Conservation (phyloP, 192 early-diverging fungal genomes). For the Dispira simplex region DNA sequence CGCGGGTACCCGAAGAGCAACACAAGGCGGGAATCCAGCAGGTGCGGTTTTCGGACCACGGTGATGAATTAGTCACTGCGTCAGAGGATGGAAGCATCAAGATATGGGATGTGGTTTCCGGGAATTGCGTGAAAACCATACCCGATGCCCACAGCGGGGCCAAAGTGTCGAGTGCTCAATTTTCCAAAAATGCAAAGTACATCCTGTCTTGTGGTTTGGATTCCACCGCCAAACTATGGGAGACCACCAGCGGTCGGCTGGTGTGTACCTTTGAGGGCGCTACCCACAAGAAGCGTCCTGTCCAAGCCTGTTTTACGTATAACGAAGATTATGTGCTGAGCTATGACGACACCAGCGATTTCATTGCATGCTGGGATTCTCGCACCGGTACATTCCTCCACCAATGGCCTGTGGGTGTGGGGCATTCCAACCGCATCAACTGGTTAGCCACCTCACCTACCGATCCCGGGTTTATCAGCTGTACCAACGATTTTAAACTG, state of each 20-base stretch:
- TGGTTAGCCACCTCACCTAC: constrained; percentile 42
- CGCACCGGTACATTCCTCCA: constrained; percentile 38
- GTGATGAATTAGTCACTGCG: constrained; percentile 55
- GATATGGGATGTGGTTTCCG: constrained; percentile 70
- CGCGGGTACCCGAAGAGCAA: constrained; percentile 25
- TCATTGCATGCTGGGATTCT: constrained; percentile 56
- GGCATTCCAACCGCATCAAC: constrained; percentile 36
- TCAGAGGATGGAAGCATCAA: constrained; percentile 75
- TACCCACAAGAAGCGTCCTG: constrained; percentile 9
- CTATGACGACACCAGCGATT: constrained; percentile 44
- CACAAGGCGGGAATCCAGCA: constrained; percentile 28
- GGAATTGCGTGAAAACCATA: constrained; percentile 60
- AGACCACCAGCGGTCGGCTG: constrained; percentile 51
- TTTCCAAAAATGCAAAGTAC: constrained; percentile 62
- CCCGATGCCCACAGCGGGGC: constrained; percentile 60
- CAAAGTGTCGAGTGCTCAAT: constrained; percentile 50
- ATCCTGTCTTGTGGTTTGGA: constrained; percentile 69
- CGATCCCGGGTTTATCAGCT: constrained; percentile 39
- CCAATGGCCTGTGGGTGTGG: constrained; percentile 20
- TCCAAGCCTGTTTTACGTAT: constrained; percentile 38
- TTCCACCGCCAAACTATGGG: constrained; percentile 66
- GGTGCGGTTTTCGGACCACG: constrained; percentile 57
- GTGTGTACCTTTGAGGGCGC: constrained; percentile 61
- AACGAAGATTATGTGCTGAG: constrained; percentile 56
- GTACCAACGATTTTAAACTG: constrained; percentile 5